These are phyloP conservation scores for Hypoxylon perforatum DNA, from an alignment of 495 filamentous ascomycete species.

Conservation along the genomic window DNA sequence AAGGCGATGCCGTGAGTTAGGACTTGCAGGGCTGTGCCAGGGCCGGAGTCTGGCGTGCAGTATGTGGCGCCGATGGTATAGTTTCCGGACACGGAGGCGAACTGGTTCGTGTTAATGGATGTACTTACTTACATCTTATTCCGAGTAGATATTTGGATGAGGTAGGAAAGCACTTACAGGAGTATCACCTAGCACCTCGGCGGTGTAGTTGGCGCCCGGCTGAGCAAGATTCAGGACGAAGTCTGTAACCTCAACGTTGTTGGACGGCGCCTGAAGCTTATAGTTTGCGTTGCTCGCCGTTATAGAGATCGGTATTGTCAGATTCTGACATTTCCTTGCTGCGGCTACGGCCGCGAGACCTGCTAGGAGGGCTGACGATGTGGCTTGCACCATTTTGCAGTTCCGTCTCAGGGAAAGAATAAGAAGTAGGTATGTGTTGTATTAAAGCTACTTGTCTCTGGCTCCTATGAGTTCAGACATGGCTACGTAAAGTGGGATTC, in stretches of 20 bases:
- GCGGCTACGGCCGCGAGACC: constrained; percentile 25
- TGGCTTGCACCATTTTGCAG: constrained; percentile 14
- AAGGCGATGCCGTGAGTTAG: constrained; percentile 72
- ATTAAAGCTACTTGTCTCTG: no score
- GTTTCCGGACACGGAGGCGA: constrained; percentile 52
- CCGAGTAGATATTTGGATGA: no score
- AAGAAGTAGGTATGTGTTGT: no score
- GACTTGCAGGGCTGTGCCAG: constrained; percentile 60
- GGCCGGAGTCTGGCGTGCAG: constrained; percentile 55
- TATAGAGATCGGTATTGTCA: constrained; percentile 53
- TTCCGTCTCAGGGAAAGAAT: background rate
- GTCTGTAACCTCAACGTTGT: constrained; percentile 49
- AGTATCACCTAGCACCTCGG: constrained; percentile 6
- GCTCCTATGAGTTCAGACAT: no score
- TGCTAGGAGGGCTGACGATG: background rate
- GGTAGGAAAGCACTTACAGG: constrained; percentile 2
- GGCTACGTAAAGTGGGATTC: no score
- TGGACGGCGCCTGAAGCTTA: constrained; percentile 37
- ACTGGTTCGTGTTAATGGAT: constrained; percentile 38
- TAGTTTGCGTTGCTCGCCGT: constrained; percentile 49
- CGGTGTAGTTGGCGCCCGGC: constrained; percentile 46
- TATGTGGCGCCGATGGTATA: constrained; percentile 62
- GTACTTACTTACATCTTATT: no score
- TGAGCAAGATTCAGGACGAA: constrained; percentile 45
- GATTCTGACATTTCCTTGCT: constrained; percentile 48